phyloP scores from a whole-genome alignment of 2,329 filamentous ascomycete genomes.

The Raffaelea ambrosiae region DNA sequence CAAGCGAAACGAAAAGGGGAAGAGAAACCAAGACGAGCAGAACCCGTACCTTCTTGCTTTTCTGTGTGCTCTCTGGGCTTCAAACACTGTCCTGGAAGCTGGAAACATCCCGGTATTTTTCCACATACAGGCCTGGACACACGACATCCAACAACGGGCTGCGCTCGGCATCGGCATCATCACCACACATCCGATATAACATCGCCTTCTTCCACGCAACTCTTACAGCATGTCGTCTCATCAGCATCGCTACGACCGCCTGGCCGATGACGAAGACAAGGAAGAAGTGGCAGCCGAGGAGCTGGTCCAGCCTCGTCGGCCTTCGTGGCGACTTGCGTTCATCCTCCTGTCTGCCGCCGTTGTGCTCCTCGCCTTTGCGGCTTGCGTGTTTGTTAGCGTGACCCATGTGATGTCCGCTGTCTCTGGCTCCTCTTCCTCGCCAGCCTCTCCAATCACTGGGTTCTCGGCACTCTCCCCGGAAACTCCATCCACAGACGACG shows the following conservation, averaged over 20 bases:
- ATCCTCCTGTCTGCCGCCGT: constrained; percentile 22
- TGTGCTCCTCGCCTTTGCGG: constrained; percentile 22
- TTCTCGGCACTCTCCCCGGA: too few relatives aligned
- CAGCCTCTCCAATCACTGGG: background rate
- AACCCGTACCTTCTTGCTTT: too few relatives aligned
- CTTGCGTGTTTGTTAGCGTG: constrained; percentile 7
- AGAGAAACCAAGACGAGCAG: too few relatives aligned
- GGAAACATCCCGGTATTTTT: too few relatives aligned
- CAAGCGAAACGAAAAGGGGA: too few relatives aligned
- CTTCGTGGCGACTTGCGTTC: constrained; percentile 17
- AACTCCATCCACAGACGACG: background rate
- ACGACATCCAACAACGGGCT: too few relatives aligned
- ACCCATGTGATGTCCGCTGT: background rate
- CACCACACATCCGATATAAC: too few relatives aligned
- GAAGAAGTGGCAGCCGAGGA: background rate
- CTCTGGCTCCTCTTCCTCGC: background rate
- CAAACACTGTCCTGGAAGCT: too few relatives aligned
- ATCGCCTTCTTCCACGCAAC: too few relatives aligned
- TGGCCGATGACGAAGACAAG: background rate
- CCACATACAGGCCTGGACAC: too few relatives aligned
- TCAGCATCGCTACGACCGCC: background rate
- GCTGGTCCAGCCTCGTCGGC: background rate
- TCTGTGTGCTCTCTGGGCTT: too few relatives aligned
- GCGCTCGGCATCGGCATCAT: too few relatives aligned
- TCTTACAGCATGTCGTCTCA: background rate